These are phyloP conservation scores for Gymnopilus dilepis DNA, from an alignment of 768 basidiomycete genomes.

Conservation along the genomic window DNA sequence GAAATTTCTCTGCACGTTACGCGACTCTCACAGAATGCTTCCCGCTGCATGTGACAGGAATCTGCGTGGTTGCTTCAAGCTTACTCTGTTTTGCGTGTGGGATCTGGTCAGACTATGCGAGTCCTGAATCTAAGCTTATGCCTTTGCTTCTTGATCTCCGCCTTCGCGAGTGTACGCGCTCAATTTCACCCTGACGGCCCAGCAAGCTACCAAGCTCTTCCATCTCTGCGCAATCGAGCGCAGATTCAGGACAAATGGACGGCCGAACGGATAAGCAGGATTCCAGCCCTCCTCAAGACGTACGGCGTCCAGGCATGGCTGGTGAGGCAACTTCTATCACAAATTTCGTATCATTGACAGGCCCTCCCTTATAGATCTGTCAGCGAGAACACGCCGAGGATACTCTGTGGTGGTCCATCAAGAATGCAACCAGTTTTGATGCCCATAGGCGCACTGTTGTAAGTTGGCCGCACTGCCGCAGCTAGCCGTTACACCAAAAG, in stretches of 20 bases:
- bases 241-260: slow-evolving; percentile 46
- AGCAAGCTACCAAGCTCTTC: slow-evolving; percentile 41
- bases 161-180: neutral
- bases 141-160: neutral
- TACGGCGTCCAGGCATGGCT: slow-evolving; percentile 51
- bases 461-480: too few relatives aligned
- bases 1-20: neutral
- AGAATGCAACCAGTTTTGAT: slow-evolving; percentile 53
- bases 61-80: too few relatives aligned
- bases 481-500: too few relatives aligned
- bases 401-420: slow-evolving; percentile 56
- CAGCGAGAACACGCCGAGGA: slow-evolving; percentile 61
- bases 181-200: slow-evolving; percentile 35
- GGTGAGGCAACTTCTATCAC: slow-evolving; percentile 25
- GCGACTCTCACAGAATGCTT: neutral
- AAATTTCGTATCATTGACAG: neutral
- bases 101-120: neutral
- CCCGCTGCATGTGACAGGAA: neutral
- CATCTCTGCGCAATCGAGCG: slow-evolving; percentile 46
- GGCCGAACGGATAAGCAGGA: slow-evolving; percentile 42
- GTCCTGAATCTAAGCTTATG: neutral
- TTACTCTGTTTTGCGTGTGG: too few relatives aligned
- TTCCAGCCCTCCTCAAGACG: slow-evolving; percentile 48
- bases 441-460: slow-evolving; percentile 51
- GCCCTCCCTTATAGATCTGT: slow-evolving; percentile 36